phyloP scores from a whole-genome alignment of 768 basidiomycete genomes.

The Pleurotus pulmonarius region DNA sequence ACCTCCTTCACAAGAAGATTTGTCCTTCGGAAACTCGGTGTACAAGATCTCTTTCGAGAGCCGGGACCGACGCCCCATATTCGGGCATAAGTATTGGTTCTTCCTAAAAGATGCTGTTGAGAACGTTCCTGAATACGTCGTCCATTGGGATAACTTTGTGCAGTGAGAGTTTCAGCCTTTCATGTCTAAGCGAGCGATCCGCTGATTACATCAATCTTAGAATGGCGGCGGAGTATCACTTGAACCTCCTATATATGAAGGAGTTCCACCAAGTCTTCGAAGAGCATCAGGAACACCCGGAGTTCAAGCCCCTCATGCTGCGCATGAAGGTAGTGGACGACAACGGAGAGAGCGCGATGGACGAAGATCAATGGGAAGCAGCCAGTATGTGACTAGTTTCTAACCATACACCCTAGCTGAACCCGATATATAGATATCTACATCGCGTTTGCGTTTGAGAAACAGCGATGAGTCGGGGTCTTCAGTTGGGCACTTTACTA shows the following conservation, averaged over 20 bases:
- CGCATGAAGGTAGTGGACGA: constrained; percentile 90
- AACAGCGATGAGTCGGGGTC: constrained; percentile 28
- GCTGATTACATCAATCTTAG: constrained; percentile 31
- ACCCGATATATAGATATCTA: constrained; percentile 67
- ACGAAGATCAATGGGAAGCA: constrained; percentile 96
- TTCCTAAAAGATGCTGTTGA: constrained; percentile 94
- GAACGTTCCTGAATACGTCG: constrained; percentile 95
- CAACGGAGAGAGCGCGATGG: constrained; percentile 87
- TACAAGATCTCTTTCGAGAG: constrained; percentile 88
- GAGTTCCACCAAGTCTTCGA: constrained; percentile 89
- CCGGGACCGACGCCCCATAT: constrained; percentile 55
- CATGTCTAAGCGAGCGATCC: not conserved
- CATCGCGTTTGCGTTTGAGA: constrained; percentile 89
- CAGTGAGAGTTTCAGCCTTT: constrained; percentile 43
- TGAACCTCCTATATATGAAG: constrained; percentile 73
- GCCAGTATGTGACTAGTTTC: constrained; percentile 68
- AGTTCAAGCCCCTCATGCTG: constrained; percentile 80
- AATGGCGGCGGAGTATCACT: constrained; percentile 77
- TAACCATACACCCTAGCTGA: constrained; percentile 8
- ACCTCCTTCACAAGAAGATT: constrained; percentile 60
- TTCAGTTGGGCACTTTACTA: not conserved
- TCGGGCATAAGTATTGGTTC: constrained; percentile 93
- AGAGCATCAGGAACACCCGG: constrained; percentile 74
- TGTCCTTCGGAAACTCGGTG: constrained; percentile 87
- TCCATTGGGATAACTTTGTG: constrained; percentile 93